Evolutionary conservation across 495 filamentous ascomycete genomes (phyloP).

Genomic region (Clohesyomyces aquaticus): DNA sequence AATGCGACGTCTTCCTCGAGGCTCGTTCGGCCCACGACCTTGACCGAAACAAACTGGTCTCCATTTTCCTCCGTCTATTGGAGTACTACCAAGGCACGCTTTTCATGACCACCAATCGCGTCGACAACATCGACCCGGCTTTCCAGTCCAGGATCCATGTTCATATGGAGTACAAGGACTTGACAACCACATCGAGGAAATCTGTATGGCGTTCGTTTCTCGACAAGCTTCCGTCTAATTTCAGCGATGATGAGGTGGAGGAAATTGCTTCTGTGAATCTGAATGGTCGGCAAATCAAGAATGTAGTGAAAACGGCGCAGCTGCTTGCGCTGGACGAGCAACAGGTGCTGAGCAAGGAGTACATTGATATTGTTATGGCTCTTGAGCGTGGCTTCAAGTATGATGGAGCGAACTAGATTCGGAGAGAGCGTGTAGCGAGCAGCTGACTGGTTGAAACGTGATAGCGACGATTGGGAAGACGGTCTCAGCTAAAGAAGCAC

Average conservation of each 20-base stretch:
- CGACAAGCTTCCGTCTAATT: conserved; percentile 46
- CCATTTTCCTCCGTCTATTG: conserved; percentile 54
- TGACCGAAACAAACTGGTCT: conserved; percentile 45
- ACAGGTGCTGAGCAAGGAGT: no score
- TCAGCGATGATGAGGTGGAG: conserved; percentile 50
- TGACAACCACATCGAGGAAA: conserved; percentile 34
- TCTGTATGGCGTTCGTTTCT: conserved; percentile 51
- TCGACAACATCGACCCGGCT: conserved; percentile 45
- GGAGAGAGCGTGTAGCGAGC: no score
- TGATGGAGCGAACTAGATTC: no score
- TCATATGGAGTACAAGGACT: conserved; percentile 43
- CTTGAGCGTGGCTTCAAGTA: no score
- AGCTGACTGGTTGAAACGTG: no score
- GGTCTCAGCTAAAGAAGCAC: no score
- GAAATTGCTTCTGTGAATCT: conserved; percentile 51
- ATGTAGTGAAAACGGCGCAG: conserved; percentile 60
- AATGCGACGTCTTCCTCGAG: conserved; percentile 70
- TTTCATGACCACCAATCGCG: conserved; percentile 43
- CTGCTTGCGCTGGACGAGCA: conserved; percentile 48
- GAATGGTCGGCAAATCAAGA: conserved; percentile 68
- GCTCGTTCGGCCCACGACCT: conserved; percentile 40
- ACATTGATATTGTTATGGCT: no score
- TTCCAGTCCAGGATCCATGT: conserved; percentile 48
- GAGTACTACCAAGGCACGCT: conserved; percentile 62
- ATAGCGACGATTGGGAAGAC: no score